A percentile compares a stretch with the other conserved stretches of the same genome.
Conservation (phyloP, 179 eudicot species). For the Silene noctiflora region DNA sequence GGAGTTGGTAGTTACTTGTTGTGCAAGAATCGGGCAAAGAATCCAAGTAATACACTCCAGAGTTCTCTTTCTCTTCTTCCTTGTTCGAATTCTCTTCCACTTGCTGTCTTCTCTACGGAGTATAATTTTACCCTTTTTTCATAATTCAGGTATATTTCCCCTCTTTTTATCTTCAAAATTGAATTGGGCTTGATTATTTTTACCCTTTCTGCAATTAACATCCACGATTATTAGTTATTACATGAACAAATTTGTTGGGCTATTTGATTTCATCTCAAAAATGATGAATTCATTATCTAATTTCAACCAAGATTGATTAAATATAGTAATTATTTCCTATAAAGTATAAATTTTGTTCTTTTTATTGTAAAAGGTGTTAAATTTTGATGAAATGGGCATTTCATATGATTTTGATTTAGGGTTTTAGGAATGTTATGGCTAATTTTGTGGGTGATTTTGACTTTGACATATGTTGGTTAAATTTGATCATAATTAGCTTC, state of each 20-base stretch:
- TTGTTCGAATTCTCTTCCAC: background rate
- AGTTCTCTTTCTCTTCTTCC: background rate
- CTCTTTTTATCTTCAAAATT: conserved; percentile 3
- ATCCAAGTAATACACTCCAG: background rate
- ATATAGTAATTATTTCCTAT: background rate
- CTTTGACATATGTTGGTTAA: background rate
- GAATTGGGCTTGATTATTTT: background rate
- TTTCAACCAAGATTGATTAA: background rate
- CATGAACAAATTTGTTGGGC: background rate
- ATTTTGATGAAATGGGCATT: no score
- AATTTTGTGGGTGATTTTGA: background rate
- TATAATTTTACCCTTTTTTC: background rate
- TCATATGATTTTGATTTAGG: background rate
- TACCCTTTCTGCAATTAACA: background rate
- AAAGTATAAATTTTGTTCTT: conserved; percentile 6
- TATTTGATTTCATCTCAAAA: background rate
- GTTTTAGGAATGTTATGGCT: background rate
- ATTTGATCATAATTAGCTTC: no score
- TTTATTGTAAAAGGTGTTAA: background rate
- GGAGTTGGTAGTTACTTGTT: background rate
- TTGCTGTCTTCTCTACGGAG: background rate
- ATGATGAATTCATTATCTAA: background rate
- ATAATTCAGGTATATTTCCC: conserved; percentile 1
- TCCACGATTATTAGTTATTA: background rate
- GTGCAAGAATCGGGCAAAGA: background rate